Base-by-base conservation (phyloP, 2,329 filamentous ascomycete species). In the Bipolaris oryzae region DNA sequence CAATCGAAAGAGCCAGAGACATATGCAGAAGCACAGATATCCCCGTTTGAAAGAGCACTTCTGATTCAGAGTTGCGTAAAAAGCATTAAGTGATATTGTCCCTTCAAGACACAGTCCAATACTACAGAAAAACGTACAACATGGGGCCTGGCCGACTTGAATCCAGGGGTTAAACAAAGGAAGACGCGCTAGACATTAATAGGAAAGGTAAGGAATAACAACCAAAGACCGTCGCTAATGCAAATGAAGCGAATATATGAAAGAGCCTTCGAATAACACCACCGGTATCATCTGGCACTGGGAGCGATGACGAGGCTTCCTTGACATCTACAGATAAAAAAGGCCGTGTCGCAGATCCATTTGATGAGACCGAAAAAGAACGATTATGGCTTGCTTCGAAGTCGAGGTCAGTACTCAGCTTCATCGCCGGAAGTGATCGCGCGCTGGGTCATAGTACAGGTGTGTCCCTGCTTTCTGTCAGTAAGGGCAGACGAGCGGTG, bases 361-460 rank as follows among this genome's bases (percentile, higher is more conserved):
- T 4, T 23, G 20, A 7, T 45, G 13, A 2, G 49, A 35, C 25
- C 38, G 11, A 25, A 16, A 42, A 18, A 20, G 31, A 38, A 16
- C 11, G 16, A n/a, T 37, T 28, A 10, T 25, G 21, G 4, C 33
- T 20, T 20, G 15, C 13, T 9, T 25, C 3, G 28, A 38, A 45
- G 16, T 23, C 31, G 51, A n/a, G 13, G 28, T 15, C 38, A 23
- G 25, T 21, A 10, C 1, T n/a, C 13, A n/a, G 7, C 9, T 21
- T 54, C 23, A 39, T 59, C 53, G 60, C 23, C 67, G 65, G 50
- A 66, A 71, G 33, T 44, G 50, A 11, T 57, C 63, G 25, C 64
- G 58, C 1, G 69, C 66, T 50, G 68, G 67, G 44, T 71, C 70
- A 11, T 65, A 72, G 34, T 68, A 71, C 15, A 21, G 35, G n/a